phyloP scores from a whole-genome alignment of 2,329 filamentous ascomycete genomes.

The Arthroderma uncinatum region DNA sequence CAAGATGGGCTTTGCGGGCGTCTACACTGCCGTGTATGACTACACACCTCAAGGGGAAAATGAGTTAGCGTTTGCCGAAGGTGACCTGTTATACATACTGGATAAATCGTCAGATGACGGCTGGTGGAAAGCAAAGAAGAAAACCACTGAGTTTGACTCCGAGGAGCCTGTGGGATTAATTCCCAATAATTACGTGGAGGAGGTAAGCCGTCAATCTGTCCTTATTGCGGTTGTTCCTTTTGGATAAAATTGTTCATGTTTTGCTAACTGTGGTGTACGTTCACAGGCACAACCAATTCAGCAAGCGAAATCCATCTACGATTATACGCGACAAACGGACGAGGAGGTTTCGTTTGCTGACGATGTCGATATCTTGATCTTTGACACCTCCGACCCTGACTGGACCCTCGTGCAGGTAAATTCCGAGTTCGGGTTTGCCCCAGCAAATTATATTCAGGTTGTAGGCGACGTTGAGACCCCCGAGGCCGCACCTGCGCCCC shows the following conservation, averaged over 20 bases:
- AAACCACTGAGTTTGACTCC: conserved; percentile 68
- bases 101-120: conserved; percentile 69
- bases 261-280: neutral
- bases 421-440: conserved; percentile 84
- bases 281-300: conserved; percentile 53
- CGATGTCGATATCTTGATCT: conserved; percentile 71
- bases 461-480: conserved; percentile 29
- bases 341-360: conserved; percentile 95
- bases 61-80: conserved; percentile 74
- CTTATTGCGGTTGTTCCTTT: neutral
- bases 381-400: conserved; percentile 82
- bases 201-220: conserved; percentile 48
- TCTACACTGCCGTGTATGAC: conserved; percentile 86
- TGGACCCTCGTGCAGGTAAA: conserved; percentile 87
- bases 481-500: conserved; percentile 34
- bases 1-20: conserved; percentile 78
- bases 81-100: conserved; percentile 77
- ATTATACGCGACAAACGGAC: conserved; percentile 93
- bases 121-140: conserved; percentile 97
- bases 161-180: conserved; percentile 85
- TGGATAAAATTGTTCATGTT: neutral
- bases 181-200: conserved; percentile 88
- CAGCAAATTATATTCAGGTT: conserved; percentile 88
- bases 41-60: conserved; percentile 78
- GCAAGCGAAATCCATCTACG: conserved; percentile 85